Base-by-base conservation (phyloP, 768 basidiomycete species). In the Pleurotus pulmonarius region DNA sequence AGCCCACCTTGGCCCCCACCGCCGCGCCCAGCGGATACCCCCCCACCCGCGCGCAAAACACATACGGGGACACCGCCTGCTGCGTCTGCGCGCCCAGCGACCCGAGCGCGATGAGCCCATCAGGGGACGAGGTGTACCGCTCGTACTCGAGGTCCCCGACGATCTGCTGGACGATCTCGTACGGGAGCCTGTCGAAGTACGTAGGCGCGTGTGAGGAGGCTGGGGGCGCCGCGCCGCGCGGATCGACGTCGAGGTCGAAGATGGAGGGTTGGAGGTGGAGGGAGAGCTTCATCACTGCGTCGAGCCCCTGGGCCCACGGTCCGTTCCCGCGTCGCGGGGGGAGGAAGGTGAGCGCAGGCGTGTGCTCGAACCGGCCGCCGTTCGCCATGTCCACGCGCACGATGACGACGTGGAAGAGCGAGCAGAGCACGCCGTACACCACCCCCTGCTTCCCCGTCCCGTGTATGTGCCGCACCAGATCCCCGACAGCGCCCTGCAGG, bases 331-430 rank as follows among this genome's bases (percentile, higher is more conserved):
- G 46, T 22, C 52, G 58, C 6, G 59, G 58, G 11, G 64, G 65
- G 5, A 66, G 44, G 56, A 66, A 66, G 25, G 63, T 60, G 47
- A 66, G 34, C 12, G 57, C 54, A 1, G 58, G 20, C 13, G 55
- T 49, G 46, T 56, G 55, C n/a, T 58, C 64, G 12, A 58, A 57
- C 11, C 37, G 48, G 44, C 57, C 52, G 15, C 46, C 45, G 6
- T 39, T 44, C 2, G 51, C 6, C 41, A 20, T 46, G 22, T 61
- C 57, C 5, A 66, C 54, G 16, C 43, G 41, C 25, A 65, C 46
- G 12, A 65, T 43, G n/a, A 59, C 59, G 25, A 63, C 64, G 52
- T 65, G 62, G 56, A 61, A 63, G n/a, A 63, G 57, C 3, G 62
- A 65, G 46, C 61, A 65, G 0, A 59, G 40, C 20, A 62, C 54